Evolutionary conservation across 2,329 filamentous ascomycete species (phyloP).

Genomic region (Seiridium unicorne): DNA sequence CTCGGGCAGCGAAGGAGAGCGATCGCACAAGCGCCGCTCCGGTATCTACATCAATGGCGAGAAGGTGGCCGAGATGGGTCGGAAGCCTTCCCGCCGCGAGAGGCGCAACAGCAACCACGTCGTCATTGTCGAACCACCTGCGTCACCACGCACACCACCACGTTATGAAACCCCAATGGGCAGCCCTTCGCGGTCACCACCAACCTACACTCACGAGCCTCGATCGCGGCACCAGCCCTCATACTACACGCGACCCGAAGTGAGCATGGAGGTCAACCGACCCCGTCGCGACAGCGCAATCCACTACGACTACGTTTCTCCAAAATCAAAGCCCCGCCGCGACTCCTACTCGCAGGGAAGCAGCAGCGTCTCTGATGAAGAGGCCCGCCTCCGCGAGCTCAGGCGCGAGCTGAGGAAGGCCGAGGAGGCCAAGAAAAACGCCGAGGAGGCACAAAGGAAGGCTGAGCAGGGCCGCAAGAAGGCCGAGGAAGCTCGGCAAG

Average conservation of each 20-base stretch:
- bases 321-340: neutral
- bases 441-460: neutral
- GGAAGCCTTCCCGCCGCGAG: slow-evolving; percentile 5
- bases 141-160: slow-evolving; percentile 4
- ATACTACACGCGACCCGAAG: neutral
- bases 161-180: neutral
- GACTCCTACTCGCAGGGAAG: neutral
- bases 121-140: slow-evolving; percentile 3
- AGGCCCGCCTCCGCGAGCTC: neutral
- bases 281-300: neutral
- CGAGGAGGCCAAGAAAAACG: neutral
- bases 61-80: neutral
- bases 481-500: neutral
- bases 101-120: slow-evolving; percentile 5
- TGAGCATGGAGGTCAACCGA: slow-evolving; percentile 4
- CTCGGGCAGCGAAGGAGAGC: slow-evolving; percentile 10
- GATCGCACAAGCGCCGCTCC: slow-evolving; percentile 8
- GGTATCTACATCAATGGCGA: slow-evolving; percentile 3
- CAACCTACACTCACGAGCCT: neutral
- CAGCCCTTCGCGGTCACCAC: slow-evolving; percentile 4
- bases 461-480: neutral
- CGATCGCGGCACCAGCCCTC: neutral
- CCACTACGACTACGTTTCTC: neutral
- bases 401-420: slow-evolving; percentile 3
- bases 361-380: slow-evolving; percentile 1